Percentiles rank a stretch among this genome's conserved stretches.
Evolutionary conservation across 169 alveolate species (phyloP).

Genomic region (Eimeria necatrix): DNA sequence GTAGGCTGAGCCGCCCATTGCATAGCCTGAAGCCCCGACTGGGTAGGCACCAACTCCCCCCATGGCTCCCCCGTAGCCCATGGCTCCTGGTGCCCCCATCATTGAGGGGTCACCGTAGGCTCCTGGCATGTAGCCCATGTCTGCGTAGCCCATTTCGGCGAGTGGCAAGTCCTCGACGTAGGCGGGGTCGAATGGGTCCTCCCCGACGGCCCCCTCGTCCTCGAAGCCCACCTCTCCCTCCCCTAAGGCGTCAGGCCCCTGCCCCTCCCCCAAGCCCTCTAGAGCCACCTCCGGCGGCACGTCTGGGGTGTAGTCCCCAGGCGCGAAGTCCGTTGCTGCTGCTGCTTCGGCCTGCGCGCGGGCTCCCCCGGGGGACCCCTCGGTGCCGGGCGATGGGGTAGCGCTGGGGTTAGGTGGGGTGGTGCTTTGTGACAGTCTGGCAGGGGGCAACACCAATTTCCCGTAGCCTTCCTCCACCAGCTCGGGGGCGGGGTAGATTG

Average conservation of each 20-base stretch:
- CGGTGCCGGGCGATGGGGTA: background rate
- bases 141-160: background rate
- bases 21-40: background rate
- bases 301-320: conserved; percentile 45
- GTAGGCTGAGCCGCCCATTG: background rate
- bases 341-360: background rate
- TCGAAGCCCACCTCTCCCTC: background rate
- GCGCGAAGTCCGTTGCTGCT: background rate
- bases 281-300: conserved; percentile 13
- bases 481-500: conserved; percentile 1
- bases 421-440: background rate
- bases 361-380: background rate
- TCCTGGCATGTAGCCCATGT: background rate
- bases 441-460: background rate
- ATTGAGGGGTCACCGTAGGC: background rate
- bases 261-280: too few relatives aligned
- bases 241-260: background rate
- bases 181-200: background rate
- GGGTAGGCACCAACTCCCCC: too few relatives aligned
- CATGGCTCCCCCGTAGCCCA: background rate
- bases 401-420: background rate
- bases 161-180: background rate
- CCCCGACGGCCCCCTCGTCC: background rate
- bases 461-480: conserved; percentile 34
- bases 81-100: background rate